phyloP scores from a whole-genome alignment of 2,329 filamentous ascomycete genomes.

The Rhinocladiella mackenziei region DNA sequence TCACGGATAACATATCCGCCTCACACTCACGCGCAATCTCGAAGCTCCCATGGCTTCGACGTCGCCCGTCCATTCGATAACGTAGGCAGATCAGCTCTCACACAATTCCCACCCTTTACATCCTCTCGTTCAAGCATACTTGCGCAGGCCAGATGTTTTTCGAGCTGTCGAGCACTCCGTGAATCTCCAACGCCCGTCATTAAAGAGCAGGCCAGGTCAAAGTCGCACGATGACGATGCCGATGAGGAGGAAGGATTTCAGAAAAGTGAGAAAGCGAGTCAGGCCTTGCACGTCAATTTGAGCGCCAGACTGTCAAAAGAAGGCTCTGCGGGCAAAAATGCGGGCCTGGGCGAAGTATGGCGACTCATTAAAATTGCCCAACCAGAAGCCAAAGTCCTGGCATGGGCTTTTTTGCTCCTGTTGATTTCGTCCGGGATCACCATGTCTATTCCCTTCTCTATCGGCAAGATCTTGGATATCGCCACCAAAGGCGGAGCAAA shows the following conservation, averaged over 20 bases:
- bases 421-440: slow-evolving; percentile 87
- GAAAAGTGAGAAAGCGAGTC: slow-evolving; percentile 75
- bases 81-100: neutral
- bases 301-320: slow-evolving; percentile 84
- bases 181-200: slow-evolving; percentile 27
- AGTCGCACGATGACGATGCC: slow-evolving; percentile 52
- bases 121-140: slow-evolving; percentile 7
- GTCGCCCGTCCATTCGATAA: neutral
- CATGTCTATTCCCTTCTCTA: slow-evolving; percentile 94
- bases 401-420: slow-evolving; percentile 75
- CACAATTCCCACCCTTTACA: neutral
- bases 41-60: neutral
- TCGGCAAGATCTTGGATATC: slow-evolving; percentile 90
- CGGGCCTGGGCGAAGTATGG: slow-evolving; percentile 73
- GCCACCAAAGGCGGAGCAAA: slow-evolving; percentile 66
- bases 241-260: slow-evolving; percentile 52
- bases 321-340: slow-evolving; percentile 52
- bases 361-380: slow-evolving; percentile 83
- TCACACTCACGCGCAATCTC: neutral
- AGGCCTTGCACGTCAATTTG: slow-evolving; percentile 85
- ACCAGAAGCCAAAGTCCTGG: slow-evolving; percentile 75
- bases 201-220: slow-evolving; percentile 29
- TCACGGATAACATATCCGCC: slow-evolving; percentile 24
- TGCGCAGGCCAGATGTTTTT: slow-evolving; percentile 19
- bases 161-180: slow-evolving; percentile 11